phyloP scores from a whole-genome alignment of 2,329 filamentous ascomycete species.

The Emmonsiellopsis sp. region DNA sequence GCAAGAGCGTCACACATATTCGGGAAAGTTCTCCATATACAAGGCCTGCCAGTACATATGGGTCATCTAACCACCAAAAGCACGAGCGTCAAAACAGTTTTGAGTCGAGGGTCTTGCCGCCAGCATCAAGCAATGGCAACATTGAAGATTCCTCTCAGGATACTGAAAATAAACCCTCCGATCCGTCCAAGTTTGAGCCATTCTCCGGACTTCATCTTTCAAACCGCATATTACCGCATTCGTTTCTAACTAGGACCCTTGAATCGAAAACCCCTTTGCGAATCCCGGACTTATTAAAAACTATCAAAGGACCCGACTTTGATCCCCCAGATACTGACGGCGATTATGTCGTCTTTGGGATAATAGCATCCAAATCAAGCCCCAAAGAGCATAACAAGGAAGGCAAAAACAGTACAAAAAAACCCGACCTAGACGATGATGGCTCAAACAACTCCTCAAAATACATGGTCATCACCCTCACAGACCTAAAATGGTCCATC shows the following conservation, averaged over 20 bases:
- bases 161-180: slow-evolving; percentile 25
- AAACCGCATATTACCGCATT: slow-evolving; percentile 72
- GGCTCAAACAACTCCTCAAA: slow-evolving; percentile 54
- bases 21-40: slow-evolving; percentile 10
- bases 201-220: slow-evolving; percentile 80
- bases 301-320: slow-evolving; percentile 74
- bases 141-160: slow-evolving; percentile 14
- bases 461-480: slow-evolving; percentile 85
- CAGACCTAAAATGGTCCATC: slow-evolving; percentile 81
- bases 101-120: neutral
- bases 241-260: slow-evolving; percentile 67
- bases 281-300: slow-evolving; percentile 70
- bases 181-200: slow-evolving; percentile 64
- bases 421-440: slow-evolving; percentile 38
- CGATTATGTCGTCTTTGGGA: slow-evolving; percentile 81
- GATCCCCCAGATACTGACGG: slow-evolving; percentile 72
- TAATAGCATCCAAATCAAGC: slow-evolving; percentile 80
- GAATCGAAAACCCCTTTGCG: slow-evolving; percentile 66
- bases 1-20: slow-evolving; percentile 23
- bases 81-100: slow-evolving; percentile 5
- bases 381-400: slow-evolving; percentile 53
- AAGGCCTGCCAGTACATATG: neutral
- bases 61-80: slow-evolving; percentile 7
- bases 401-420: slow-evolving; percentile 31
- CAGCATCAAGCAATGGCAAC: neutral